Conservation (phyloP, 352 stramenopile species). For the Globisporangium nodosum region DNA sequence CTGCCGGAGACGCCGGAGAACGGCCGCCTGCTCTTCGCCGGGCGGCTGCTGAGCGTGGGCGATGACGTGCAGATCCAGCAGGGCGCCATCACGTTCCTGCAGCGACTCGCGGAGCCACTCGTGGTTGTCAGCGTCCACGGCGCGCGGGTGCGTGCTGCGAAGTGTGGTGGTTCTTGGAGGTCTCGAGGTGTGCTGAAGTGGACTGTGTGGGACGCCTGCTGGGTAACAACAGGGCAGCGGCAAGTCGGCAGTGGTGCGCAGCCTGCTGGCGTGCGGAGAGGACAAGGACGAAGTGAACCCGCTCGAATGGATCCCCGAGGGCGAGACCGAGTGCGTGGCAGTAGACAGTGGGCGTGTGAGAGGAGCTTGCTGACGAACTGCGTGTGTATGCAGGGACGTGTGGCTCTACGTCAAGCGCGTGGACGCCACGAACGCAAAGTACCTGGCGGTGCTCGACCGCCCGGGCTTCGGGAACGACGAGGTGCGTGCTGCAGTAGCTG, state of each 20-base stretch:
- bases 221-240: slow-evolving; percentile 27
- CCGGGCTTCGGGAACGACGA: slow-evolving; percentile 35
- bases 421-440: slow-evolving; percentile 65
- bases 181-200: not conserved
- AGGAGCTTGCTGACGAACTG: not conserved
- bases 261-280: slow-evolving; percentile 22
- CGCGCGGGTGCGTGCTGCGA: slow-evolving; percentile 17
- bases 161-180: not conserved
- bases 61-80: slow-evolving; percentile 66
- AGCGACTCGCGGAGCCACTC: slow-evolving; percentile 59
- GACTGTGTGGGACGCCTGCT: not conserved
- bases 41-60: slow-evolving; percentile 51
- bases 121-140: slow-evolving; percentile 69
- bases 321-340: slow-evolving; percentile 16
- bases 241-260: slow-evolving; percentile 42
- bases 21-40: slow-evolving; percentile 58
- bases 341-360: not conserved
- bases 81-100: slow-evolving; percentile 65
- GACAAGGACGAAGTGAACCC: slow-evolving; percentile 16
- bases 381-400: slow-evolving; percentile 23
- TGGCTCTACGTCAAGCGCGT: slow-evolving; percentile 71
- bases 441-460: slow-evolving; percentile 61
- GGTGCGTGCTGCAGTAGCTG: slow-evolving; percentile 3
- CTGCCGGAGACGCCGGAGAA: slow-evolving; percentile 11
- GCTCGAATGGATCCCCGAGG: slow-evolving; percentile 15